Percentiles rank a stretch among this genome's conserved stretches.
phyloP scores from a whole-genome alignment of 2,329 filamentous ascomycete genomes.

The Sporothrix pallida region DNA sequence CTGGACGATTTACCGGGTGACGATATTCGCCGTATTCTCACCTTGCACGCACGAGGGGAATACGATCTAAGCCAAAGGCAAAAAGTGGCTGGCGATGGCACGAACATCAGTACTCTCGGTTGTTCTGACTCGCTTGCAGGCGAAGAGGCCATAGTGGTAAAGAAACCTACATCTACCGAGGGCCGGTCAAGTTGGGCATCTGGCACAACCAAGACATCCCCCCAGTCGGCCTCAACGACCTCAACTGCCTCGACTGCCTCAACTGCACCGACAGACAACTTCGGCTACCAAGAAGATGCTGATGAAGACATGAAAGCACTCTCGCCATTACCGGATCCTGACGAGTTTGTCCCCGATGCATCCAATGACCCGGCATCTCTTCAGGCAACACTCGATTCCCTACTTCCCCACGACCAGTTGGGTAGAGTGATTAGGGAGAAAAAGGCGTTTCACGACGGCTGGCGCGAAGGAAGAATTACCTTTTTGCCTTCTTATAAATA shows the following conservation, averaged over 20 bases:
- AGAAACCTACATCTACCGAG: slow-evolving; percentile 52
- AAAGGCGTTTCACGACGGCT: slow-evolving; percentile 89
- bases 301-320: slow-evolving; percentile 49
- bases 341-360: slow-evolving; percentile 70
- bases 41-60: slow-evolving; percentile 80
- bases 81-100: slow-evolving; percentile 31
- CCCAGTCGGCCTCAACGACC: slow-evolving; percentile 40
- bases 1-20: slow-evolving; percentile 86
- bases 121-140: slow-evolving; percentile 48
- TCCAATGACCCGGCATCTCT: slow-evolving; percentile 82
- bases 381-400: slow-evolving; percentile 83
- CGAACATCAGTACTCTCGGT: slow-evolving; percentile 38
- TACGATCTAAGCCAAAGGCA: slow-evolving; percentile 63
- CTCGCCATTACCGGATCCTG: slow-evolving; percentile 61
- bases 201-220: slow-evolving; percentile 41
- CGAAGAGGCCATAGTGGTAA: slow-evolving; percentile 58
- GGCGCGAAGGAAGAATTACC: slow-evolving; percentile 84
- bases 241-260: slow-evolving; percentile 43
- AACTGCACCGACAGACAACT: slow-evolving; percentile 41
- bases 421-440: slow-evolving; percentile 71
- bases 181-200: slow-evolving; percentile 40
- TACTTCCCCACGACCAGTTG: slow-evolving; percentile 90
- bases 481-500: slow-evolving; percentile 98
- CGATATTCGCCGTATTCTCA: slow-evolving; percentile 84
- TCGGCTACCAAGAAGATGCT: not conserved